Conservation (phyloP, 805 yeast species). For the Ogataea allantospora region DNA sequence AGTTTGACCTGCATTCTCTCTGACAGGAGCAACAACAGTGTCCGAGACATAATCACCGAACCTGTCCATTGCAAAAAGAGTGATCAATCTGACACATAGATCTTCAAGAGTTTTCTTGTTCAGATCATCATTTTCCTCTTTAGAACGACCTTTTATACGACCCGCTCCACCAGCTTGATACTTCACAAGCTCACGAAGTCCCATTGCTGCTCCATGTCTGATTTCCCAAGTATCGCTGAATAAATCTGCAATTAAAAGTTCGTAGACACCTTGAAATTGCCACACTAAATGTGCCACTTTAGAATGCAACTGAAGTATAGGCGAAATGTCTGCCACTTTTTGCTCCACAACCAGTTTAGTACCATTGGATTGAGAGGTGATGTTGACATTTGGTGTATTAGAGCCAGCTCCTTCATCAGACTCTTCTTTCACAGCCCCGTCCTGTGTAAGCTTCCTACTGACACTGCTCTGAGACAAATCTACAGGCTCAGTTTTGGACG, state of each 20-base stretch:
- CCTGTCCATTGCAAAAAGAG: slow-evolving; percentile 86
- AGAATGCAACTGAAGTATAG: slow-evolving; percentile 67
- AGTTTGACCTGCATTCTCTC: slow-evolving; percentile 95
- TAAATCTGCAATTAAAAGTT: slow-evolving; percentile 70
- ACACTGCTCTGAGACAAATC: slow-evolving; percentile 73
- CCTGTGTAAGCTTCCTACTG: slow-evolving; percentile 50
- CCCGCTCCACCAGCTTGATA: slow-evolving; percentile 88
- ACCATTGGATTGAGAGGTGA: slow-evolving; percentile 78
- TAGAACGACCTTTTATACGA: slow-evolving; percentile 61
- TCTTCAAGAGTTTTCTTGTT: slow-evolving; percentile 80
- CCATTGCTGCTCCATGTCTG: slow-evolving; percentile 94
- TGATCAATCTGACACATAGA: slow-evolving; percentile 77
- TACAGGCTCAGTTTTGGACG: slow-evolving; percentile 47
- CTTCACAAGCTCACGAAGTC: slow-evolving; percentile 79
- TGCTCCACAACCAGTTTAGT: slow-evolving; percentile 84
- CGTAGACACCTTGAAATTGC: slow-evolving; percentile 94
- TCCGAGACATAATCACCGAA: slow-evolving; percentile 97
- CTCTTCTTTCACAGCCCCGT: slow-evolving; percentile 33
- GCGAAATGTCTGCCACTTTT: slow-evolving; percentile 60
- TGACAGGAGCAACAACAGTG: slow-evolving; percentile 96
- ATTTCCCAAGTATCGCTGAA: slow-evolving; percentile 90
- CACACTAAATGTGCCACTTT: slow-evolving; percentile 75
- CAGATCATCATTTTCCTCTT: slow-evolving; percentile 58
- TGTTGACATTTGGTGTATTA: slow-evolving; percentile 36
- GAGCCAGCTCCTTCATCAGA: slow-evolving; percentile 20